phyloP scores from a whole-genome alignment of 139 green algal genomes.

The Edaphochlamys debaryana region DNA sequence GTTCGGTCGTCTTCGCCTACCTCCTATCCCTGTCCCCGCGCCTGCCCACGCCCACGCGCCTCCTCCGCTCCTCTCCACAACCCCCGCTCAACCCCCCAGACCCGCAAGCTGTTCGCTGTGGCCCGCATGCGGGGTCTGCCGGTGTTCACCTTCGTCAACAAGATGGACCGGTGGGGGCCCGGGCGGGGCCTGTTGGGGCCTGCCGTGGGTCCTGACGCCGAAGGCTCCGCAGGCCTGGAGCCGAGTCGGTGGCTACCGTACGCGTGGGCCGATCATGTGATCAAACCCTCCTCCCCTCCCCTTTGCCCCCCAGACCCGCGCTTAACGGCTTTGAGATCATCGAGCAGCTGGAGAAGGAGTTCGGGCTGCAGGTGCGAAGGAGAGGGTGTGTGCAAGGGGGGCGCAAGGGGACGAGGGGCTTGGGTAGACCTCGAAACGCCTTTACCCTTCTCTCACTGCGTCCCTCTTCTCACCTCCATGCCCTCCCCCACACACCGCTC shows the following conservation, averaged over 20 bases:
- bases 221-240: no score
- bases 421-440: background rate
- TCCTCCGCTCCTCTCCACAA: background rate
- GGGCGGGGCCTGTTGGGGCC: no score
- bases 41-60: background rate
- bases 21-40: background rate
- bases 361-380: slow-evolving; percentile 22
- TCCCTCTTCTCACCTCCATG: background rate
- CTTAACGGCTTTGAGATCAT: slow-evolving; percentile 85
- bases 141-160: slow-evolving; percentile 81
- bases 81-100: background rate
- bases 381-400: background rate
- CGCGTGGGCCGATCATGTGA: no score
- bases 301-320: slow-evolving; percentile 61
- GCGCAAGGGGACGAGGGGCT: background rate
- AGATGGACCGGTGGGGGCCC: slow-evolving; percentile 52
- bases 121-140: slow-evolving; percentile 65
- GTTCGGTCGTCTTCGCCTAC: no score
- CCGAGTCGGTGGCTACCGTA: no score
- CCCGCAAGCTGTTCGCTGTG: slow-evolving; percentile 70
- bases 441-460: background rate
- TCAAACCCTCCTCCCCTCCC: no score
- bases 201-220: no score
- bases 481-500: slow-evolving; percentile 50
- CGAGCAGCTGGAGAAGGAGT: slow-evolving; percentile 82